Percentiles rank a stretch among this genome's conserved stretches.
phyloP scores from a whole-genome alignment of 768 basidiomycete genomes.

The Peribolospora kevripleyi region DNA sequence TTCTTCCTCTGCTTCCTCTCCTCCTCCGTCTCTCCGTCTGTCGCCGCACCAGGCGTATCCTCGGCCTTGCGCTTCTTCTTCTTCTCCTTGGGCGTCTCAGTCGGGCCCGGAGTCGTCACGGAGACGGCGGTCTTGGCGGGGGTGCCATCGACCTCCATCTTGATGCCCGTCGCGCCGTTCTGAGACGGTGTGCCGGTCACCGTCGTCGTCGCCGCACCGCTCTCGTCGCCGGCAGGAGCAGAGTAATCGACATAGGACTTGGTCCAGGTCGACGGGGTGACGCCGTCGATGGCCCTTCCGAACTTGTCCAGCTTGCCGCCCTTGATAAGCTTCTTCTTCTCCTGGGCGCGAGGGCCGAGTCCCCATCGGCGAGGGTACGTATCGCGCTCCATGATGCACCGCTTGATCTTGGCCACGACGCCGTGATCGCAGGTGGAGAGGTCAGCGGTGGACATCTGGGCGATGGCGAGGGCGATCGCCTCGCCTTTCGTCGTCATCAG shows the following conservation, averaged over 20 bases:
- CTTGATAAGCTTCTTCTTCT: conserved; percentile 98
- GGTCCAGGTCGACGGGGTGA: conserved; percentile 76
- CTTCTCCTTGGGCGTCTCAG: conserved; percentile 28
- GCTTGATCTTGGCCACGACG: conserved; percentile 94
- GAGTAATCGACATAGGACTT: conserved; percentile 76
- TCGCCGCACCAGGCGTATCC: conserved; percentile 1
- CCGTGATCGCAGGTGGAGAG: conserved; percentile 95
- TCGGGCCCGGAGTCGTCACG: conserved; percentile 10
- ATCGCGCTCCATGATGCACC: conserved; percentile 98
- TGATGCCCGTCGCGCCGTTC: conserved; percentile 3
- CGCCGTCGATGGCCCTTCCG: conserved; percentile 63
- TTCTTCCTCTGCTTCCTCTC: conserved; percentile 17
- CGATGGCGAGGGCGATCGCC: conserved; percentile 15
- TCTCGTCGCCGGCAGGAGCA: conserved; percentile 12
- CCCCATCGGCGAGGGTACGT: conserved; percentile 97
- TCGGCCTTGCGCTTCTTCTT: conserved; percentile 65
- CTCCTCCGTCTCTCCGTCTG: conserved; percentile 8
- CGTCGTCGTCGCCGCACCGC: conserved; percentile 11
- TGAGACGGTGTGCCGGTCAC: not conserved
- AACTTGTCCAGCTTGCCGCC: conserved; percentile 92
- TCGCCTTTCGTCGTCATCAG: conserved; percentile 92
- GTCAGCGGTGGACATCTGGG: conserved; percentile 93
- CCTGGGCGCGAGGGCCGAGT: conserved; percentile 71
- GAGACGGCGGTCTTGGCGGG: conserved; percentile 5
- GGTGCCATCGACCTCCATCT: conserved; percentile 6